Conservation (phyloP, 441 rosid species). For the Flueggea neowawraea region DNA sequence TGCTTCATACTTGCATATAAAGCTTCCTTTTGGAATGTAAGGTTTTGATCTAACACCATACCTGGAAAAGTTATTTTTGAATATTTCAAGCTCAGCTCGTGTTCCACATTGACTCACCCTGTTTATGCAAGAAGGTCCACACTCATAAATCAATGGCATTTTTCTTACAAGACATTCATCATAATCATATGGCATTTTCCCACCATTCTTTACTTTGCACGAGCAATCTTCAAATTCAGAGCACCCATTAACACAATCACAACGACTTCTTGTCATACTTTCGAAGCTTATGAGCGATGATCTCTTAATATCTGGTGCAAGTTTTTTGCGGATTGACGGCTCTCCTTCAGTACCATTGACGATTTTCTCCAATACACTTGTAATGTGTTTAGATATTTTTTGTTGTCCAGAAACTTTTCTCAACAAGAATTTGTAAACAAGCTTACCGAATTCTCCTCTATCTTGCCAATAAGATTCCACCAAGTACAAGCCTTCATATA, state of each 20-base stretch:
- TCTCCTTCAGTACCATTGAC: neutral
- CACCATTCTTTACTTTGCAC: neutral
- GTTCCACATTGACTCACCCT: no score
- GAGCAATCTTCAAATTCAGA: neutral
- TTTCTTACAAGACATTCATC: neutral
- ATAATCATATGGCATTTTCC: neutral
- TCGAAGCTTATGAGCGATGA: no score
- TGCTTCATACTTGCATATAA: neutral
- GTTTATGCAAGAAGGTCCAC: neutral
- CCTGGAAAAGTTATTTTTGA: neutral
- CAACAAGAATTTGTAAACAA: constrained; percentile 55
- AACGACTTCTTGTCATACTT: neutral
- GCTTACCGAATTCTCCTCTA: constrained; percentile 47
- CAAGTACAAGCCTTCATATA: constrained; percentile 45
- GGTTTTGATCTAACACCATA: neutral
- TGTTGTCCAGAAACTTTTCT: constrained; percentile 55
- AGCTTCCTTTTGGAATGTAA: neutral
- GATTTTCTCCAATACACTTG: neutral
- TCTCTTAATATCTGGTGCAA: no score
- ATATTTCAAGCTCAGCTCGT: neutral
- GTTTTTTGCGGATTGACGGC: no score
- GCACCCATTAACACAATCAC: neutral
- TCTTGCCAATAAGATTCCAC: constrained; percentile 50
- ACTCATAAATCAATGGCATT: neutral
- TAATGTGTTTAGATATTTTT: neutral